Evolutionary conservation across 2,329 filamentous ascomycete genomes (phyloP).

Genomic region (Paracamarosporium sp.): DNA sequence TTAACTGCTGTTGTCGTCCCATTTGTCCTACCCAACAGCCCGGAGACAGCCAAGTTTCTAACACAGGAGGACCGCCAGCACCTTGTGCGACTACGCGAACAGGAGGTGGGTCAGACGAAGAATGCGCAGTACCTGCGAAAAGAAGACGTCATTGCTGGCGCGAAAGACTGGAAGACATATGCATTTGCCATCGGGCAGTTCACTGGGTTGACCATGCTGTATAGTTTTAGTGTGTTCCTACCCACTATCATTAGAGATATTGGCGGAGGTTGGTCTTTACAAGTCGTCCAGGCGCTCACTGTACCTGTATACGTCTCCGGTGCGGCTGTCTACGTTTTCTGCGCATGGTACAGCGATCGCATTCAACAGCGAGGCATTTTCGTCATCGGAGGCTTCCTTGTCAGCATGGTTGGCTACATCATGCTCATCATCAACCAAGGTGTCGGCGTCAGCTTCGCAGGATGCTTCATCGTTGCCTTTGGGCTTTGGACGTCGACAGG

Average conservation of each 20-base stretch:
- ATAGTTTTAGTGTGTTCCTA: conserved; percentile 35
- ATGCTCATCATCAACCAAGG: conserved; percentile 32
- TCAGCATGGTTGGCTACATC: conserved; percentile 58
- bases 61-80: conserved; percentile 31
- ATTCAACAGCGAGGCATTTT: conserved; percentile 35
- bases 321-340: conserved; percentile 27
- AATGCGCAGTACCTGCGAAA: conserved; percentile 54
- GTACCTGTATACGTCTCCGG: conserved; percentile 40
- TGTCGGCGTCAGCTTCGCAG: conserved; percentile 13
- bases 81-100: conserved; percentile 35
- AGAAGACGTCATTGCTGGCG: conserved; percentile 57
- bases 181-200: conserved; percentile 55
- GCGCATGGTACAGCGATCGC: conserved; percentile 33
- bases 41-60: conserved; percentile 42
- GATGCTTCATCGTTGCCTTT: conserved; percentile 23
- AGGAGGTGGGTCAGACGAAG: conserved; percentile 51
- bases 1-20: conserved; percentile 53
- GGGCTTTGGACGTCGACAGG: conserved; percentile 21
- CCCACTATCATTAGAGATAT: conserved; percentile 39
- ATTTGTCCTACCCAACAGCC: conserved; percentile 59
- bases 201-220: conserved; percentile 29
- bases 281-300: conserved; percentile 36
- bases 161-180: conserved; percentile 44
- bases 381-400: conserved; percentile 27
- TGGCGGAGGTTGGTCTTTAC: conserved; percentile 24